Conservation (phyloP, 2,329 filamentous ascomycete species). For the Graphiopsis chlorocephala region DNA sequence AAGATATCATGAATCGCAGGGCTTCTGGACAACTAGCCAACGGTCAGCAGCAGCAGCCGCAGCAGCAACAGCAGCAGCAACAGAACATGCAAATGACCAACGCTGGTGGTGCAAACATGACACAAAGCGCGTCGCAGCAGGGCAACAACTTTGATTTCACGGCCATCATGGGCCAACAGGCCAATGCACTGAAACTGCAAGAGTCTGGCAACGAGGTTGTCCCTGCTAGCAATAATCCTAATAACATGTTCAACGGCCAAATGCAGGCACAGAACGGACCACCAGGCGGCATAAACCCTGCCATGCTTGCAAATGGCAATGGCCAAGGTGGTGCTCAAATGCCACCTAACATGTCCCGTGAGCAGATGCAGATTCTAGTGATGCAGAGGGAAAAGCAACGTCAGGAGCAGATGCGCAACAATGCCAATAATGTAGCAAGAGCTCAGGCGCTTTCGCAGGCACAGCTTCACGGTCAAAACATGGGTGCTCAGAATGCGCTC, state of each 20-base stretch:
- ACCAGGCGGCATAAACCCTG: conserved; percentile 30
- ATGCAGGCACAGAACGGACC: conserved; percentile 26
- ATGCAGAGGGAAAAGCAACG: conserved; percentile 32
- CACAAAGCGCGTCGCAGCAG: conserved; percentile 12
- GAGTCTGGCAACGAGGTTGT: conserved; percentile 63
- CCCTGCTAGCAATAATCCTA: conserved; percentile 57
- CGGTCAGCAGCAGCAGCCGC: conserved; percentile 18
- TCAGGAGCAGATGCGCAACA: conserved; percentile 41
- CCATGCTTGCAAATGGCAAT: conserved; percentile 36
- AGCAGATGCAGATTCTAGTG: conserved; percentile 34
- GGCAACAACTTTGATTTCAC: conserved; percentile 47
- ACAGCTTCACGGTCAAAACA: conserved; percentile 47
- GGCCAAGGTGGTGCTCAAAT: conserved; percentile 14
- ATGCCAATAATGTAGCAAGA: conserved; percentile 30
- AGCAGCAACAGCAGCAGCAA: conserved; percentile 18
- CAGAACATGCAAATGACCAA: conserved; percentile 34
- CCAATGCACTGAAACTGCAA: conserved; percentile 59
- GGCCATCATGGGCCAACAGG: conserved; percentile 59
- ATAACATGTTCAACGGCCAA: conserved; percentile 33
- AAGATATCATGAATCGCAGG: conserved; percentile 12
- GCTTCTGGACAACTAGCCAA: conserved; percentile 2
- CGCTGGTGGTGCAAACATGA: conserved; percentile 21
- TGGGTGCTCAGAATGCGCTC: conserved; percentile 42
- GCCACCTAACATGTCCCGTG: conserved; percentile 19
- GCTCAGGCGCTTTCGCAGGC: conserved; percentile 42